Evolutionary conservation across 83 land plant genomes (phyloP), one percentile per base, ranked within the genome.

Genomic region (Diphasiastrum complanatum): DNA sequence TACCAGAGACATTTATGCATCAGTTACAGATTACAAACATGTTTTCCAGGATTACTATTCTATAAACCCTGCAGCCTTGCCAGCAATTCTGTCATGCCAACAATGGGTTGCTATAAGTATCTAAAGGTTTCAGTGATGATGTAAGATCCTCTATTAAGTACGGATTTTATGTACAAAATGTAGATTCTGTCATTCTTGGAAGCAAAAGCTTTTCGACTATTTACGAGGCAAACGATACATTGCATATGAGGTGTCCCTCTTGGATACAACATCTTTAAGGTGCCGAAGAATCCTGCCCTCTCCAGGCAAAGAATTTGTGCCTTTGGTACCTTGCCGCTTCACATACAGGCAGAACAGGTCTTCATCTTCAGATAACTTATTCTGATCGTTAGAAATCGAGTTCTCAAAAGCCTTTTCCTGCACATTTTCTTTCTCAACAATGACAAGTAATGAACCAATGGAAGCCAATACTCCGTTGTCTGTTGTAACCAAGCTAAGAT

Each of bases 271-370:
- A 28, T 73, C 65, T 47, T 52, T 67, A 41, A 73, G 40, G 37
- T 55, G 51, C 54, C 61, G 74, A n/a, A 73, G 56, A 43, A 73
- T 67, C 51, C 71, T 71, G 4, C 65, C 41, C 64, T 73, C 76
- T 0, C 76, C 76, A 29, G 76, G 76, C 38, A 73, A 29, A 2
- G 76, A 35, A 4, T 48, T 36, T 20, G 51, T 51, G 23, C 43
- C 64, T 2, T 43, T 73, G 2, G 53, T 64, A 28, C 72, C 76
- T 50, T 60, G 45, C 24, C 76, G 56, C 40, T 63, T 40, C 33
- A 73, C 71, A 19, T 38, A 47, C 2, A 71, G 32, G n/a, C n/a
- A n/a, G 12, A 50, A 60, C 20, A 31, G 51, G 27, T 30, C n/a
- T 5, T 30, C 63, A 35, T 51, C 60, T 11, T 28, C 33, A 8